Evolutionary conservation across 768 basidiomycete species (phyloP).

Genomic region (Phaffia australis): DNA sequence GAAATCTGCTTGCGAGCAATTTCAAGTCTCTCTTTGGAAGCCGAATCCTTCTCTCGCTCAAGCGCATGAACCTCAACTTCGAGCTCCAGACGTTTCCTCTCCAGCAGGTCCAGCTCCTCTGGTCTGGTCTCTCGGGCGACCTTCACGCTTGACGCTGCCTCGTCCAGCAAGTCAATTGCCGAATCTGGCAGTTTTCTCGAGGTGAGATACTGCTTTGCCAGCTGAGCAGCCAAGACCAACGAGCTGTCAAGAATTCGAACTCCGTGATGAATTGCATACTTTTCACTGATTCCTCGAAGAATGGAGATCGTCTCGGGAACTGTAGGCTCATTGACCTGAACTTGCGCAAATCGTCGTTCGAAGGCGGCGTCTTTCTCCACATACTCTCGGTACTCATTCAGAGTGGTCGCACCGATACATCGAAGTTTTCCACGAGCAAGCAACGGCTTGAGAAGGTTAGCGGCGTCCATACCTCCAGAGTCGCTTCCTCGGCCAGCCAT

Average conservation of each 20-base stretch:
- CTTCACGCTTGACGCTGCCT: slow-evolving; percentile 71
- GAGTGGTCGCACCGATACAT: slow-evolving; percentile 81
- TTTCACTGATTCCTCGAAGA: slow-evolving; percentile 83
- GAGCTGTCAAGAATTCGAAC: slow-evolving; percentile 80
- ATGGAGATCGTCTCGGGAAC: slow-evolving; percentile 87
- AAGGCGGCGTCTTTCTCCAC: slow-evolving; percentile 80
- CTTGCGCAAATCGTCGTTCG: slow-evolving; percentile 85
- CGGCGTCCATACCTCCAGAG: slow-evolving; percentile 87
- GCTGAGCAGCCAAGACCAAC: slow-evolving; percentile 73
- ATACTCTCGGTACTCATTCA: slow-evolving; percentile 57
- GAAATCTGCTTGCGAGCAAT: slow-evolving; percentile 65
- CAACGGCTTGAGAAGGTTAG: slow-evolving; percentile 82
- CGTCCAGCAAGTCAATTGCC: slow-evolving; percentile 85
- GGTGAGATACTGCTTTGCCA: slow-evolving; percentile 88
- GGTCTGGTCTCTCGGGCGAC: slow-evolving; percentile 91
- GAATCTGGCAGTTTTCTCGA: slow-evolving; percentile 67
- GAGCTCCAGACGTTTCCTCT: slow-evolving; percentile 76
- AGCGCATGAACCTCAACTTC: slow-evolving; percentile 92
- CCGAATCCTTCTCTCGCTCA: slow-evolving; percentile 79
- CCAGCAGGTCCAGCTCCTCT: slow-evolving; percentile 82
- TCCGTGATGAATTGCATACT: slow-evolving; percentile 53
- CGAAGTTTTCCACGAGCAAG: slow-evolving; percentile 69
- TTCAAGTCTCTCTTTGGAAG: slow-evolving; percentile 71
- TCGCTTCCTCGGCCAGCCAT: slow-evolving; percentile 72
- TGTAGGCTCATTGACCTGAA: slow-evolving; percentile 78